Conservation (phyloP, 1,284 basidiomycete species). For the Sparassis latifolia region DNA sequence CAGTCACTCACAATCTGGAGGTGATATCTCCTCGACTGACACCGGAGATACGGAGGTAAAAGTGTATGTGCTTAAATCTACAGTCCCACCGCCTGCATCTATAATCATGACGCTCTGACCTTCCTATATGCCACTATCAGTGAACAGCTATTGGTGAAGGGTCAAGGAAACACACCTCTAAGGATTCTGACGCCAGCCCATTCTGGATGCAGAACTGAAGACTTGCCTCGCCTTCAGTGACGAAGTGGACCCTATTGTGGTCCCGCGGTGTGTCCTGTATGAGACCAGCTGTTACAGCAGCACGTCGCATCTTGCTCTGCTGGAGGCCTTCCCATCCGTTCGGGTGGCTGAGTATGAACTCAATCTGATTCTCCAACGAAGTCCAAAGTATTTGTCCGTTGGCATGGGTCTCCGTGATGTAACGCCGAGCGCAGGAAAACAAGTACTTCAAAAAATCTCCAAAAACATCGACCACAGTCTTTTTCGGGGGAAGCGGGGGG, state of each 20-base stretch:
- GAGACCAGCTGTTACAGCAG: constrained; percentile 28
- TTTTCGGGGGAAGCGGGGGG: constrained; percentile 39
- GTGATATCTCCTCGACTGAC: constrained; percentile 32
- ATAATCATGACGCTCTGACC: constrained; percentile 41
- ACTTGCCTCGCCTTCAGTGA: constrained; percentile 47
- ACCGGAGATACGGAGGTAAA: constrained; percentile 15
- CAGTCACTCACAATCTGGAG: constrained; percentile 30
- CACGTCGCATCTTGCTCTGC: constrained; percentile 32
- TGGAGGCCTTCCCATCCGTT: constrained; percentile 40
- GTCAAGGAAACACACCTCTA: constrained; percentile 20
- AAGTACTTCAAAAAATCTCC: constrained; percentile 49
- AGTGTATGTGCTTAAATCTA: constrained; percentile 47
- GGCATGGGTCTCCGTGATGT: constrained; percentile 41
- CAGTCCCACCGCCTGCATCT: constrained; percentile 53
- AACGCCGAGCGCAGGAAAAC: constrained; percentile 33
- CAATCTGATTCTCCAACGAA: constrained; percentile 25
- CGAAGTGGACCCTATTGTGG: constrained; percentile 31
- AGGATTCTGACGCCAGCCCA: constrained; percentile 26
- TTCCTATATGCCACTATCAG: too few species aligned
- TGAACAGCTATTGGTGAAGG: constrained; percentile 11
- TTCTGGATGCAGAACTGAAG: constrained; percentile 38
- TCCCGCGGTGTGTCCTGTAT: constrained; percentile 20
- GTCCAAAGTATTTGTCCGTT: constrained; percentile 33
- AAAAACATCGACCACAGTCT: constrained; percentile 39
- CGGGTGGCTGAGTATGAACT: constrained; percentile 34